phyloP scores from a whole-genome alignment of 306 rosid genomes.

The Cicer bijugum region DNA sequence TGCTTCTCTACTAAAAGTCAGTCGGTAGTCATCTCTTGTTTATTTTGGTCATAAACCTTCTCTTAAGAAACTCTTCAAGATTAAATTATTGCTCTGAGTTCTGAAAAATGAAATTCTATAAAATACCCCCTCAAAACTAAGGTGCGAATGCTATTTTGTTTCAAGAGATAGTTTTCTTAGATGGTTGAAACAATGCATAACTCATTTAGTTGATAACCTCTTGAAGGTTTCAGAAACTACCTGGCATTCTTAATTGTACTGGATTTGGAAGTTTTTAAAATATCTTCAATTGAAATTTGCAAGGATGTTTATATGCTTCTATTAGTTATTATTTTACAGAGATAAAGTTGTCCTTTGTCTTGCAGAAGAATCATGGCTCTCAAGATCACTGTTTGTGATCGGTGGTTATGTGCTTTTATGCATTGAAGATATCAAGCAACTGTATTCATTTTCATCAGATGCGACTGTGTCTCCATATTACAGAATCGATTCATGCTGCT shows the following conservation, averaged over 20 bases:
- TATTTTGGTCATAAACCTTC: constrained; percentile 19
- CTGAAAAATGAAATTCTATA: constrained; percentile 23
- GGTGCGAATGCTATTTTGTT: constrained; percentile 34
- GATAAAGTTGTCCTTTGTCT: constrained; percentile 31
- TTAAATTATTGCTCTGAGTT: constrained; percentile 34
- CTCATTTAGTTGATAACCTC: constrained; percentile 4
- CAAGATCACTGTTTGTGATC: constrained; percentile 80
- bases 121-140: constrained; percentile 16
- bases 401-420: constrained; percentile 74
- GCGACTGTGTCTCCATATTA: constrained; percentile 61
- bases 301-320: constrained; percentile 9
- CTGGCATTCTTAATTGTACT: constrained; percentile 16
- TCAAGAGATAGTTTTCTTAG: constrained; percentile 20
- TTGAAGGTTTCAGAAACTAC: constrained; percentile 19
- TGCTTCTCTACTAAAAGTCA: constrained; percentile 42
- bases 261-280: constrained; percentile 14
- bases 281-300: constrained; percentile 23
- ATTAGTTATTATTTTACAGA: constrained; percentile 39
- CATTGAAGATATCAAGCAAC: constrained; percentile 68
- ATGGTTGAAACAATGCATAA: constrained; percentile 14
- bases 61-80: background rate
- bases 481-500: constrained; percentile 73
- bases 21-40: constrained; percentile 12
- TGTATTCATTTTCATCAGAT: constrained; percentile 62
- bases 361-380: constrained; percentile 70